Conservation (phyloP, 2,329 filamentous ascomycete genomes). For the Fusarium metavorans region DNA sequence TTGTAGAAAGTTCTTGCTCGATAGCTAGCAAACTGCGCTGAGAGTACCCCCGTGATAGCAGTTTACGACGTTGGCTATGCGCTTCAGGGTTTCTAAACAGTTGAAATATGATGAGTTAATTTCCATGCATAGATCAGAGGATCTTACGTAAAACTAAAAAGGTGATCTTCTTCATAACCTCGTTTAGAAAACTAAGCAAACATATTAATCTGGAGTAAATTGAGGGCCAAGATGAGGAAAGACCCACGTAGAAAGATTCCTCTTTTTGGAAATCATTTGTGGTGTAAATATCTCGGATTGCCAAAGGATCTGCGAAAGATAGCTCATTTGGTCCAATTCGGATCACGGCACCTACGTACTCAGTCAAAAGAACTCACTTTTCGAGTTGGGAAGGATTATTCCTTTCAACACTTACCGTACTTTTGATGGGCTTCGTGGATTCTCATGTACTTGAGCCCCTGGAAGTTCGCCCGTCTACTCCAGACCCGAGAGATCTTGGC, state of each 20-base stretch:
- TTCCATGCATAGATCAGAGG: too few species aligned
- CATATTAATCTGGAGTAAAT: too few species aligned
- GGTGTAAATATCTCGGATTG: neutral
- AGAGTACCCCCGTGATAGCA: neutral
- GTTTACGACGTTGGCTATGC: neutral
- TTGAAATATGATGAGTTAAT: too few species aligned
- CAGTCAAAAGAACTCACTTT: neutral
- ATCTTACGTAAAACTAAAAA: conserved; percentile 6
- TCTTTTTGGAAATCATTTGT: conserved; percentile 1
- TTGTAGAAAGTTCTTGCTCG: neutral
- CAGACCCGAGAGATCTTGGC: conserved; percentile 6
- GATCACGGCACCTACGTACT: neutral
- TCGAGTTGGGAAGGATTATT: too few species aligned
- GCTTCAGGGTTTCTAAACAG: neutral
- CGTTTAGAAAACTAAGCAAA: neutral
- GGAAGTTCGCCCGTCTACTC: conserved; percentile 1
- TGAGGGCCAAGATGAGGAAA: neutral
- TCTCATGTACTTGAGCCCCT: neutral
- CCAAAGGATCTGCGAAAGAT: conserved; percentile 1
- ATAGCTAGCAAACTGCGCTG: neutral
- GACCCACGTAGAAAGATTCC: neutral
- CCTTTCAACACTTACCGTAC: neutral
- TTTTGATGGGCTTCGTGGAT: conserved; percentile 7
- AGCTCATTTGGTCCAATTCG: conserved; percentile 9
- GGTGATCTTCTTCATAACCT: neutral